Base-by-base conservation (phyloP, 495 filamentous ascomycete genomes). In the Arthonia radiata region DNA sequence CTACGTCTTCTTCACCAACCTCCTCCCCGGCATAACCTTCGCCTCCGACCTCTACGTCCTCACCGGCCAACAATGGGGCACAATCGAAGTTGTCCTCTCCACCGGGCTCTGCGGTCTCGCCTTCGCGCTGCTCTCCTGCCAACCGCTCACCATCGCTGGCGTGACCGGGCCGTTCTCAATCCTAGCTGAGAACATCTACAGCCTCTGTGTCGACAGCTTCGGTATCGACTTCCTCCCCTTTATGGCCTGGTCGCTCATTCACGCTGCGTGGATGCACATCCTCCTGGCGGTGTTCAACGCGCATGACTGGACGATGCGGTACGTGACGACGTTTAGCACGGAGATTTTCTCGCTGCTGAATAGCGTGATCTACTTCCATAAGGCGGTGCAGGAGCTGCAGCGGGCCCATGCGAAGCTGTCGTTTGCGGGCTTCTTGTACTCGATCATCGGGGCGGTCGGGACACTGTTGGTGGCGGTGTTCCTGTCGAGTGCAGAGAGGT, bases 241-340 rank as follows among this genome's bases (percentile, higher is more conserved):
- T 39, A 77, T 75, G 69, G 69, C 70, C 4, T 78, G 71, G 72
- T 61, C 63, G 5, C 52, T 71, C 17, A 72, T 76, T 27, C 70
- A 75, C 42, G 57, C 71, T 15, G 59, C 47, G 7, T 75, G 71
- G 70, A 59, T 75, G 50, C 68, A 71, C 37, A 70, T 63, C 40
- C 38, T 76, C 4, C 48, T 76, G 11, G 71, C 71, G 26, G 62
- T 73, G 21, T 56, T 74, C 36, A 76, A 77, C 41, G 70, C 67
- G 13, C 70, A 74, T 32, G 67, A 75, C 44, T 77, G 65, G 66
- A 73, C 70, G 2, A 77, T 77, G 71, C 56, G 63, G 29, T 76
- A 77, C 38, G 71, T 77, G 13, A 77, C 71, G 0, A 71, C 56
- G 4, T 76, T 76, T 37, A 64, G 57, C 15, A 70, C 62, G 10